Conservation (phyloP, 2,329 filamentous ascomycete species). For the Penicillium sp. region DNA sequence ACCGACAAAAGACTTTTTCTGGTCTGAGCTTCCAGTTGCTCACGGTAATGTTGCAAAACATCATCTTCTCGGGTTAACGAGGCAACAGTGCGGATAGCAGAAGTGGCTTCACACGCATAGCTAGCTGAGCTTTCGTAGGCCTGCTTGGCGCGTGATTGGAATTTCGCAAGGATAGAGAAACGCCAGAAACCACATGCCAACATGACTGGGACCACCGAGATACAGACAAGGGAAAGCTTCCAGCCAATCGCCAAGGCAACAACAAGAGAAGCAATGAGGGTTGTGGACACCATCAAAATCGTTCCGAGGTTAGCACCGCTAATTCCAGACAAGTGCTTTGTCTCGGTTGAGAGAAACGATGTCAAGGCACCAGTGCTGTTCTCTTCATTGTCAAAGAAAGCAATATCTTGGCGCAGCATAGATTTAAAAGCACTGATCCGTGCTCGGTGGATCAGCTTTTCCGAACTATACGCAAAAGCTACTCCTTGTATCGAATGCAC, state of each 20-base stretch:
- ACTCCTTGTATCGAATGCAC: constrained; percentile 66
- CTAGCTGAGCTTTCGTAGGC: constrained; percentile 77
- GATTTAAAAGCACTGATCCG: constrained; percentile 77
- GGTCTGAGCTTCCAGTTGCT: constrained; percentile 63
- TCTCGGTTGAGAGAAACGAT: constrained; percentile 82
- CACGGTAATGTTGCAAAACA: constrained; percentile 68
- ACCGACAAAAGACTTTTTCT: constrained; percentile 67
- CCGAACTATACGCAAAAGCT: constrained; percentile 80
- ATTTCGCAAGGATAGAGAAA: constrained; percentile 77
- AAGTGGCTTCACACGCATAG: constrained; percentile 89
- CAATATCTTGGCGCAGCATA: constrained; percentile 88
- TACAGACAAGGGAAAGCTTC: constrained; percentile 83
- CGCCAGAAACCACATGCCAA: constrained; percentile 80
- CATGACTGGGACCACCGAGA: constrained; percentile 71
- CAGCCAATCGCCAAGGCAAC: constrained; percentile 74
- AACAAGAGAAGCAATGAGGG: constrained; percentile 68
- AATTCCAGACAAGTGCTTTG: constrained; percentile 81
- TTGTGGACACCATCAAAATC: constrained; percentile 74
- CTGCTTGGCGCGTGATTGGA: constrained; percentile 72
- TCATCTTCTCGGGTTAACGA: constrained; percentile 83
- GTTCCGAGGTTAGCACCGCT: constrained; percentile 86
- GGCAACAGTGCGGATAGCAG: constrained; percentile 88
- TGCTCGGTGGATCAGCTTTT: constrained; percentile 76
- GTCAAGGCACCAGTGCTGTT: constrained; percentile 87
- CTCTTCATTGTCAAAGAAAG: constrained; percentile 84